phyloP scores from a whole-genome alignment of 768 basidiomycete genomes.

The Candolleomyces efflorescens region DNA sequence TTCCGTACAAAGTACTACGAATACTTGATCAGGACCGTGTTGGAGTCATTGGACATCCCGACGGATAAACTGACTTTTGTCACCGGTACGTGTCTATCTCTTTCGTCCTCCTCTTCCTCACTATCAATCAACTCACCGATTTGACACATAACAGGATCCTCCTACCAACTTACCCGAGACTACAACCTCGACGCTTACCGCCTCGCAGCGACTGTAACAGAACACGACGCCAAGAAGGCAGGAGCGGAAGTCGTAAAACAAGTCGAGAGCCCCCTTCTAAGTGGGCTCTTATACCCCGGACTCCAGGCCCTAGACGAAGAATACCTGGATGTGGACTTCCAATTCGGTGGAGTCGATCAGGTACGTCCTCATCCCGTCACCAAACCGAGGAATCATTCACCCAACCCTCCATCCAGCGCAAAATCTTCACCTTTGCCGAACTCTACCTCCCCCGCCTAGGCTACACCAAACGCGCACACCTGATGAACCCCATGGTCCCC shows the following conservation, averaged over 20 bases:
- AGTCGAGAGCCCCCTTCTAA: slow-evolving; percentile 85
- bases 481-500: slow-evolving; percentile 99
- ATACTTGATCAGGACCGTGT: slow-evolving; percentile 73
- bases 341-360: slow-evolving; percentile 98
- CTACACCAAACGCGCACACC: slow-evolving; percentile 90
- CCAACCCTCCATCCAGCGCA: slow-evolving; percentile 53
- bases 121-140: background rate
- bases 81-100: background rate
- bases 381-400: background rate
- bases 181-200: slow-evolving; percentile 96
- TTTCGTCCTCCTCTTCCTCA: too few relatives aligned
- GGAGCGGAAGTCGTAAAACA: slow-evolving; percentile 99
- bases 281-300: slow-evolving; percentile 93
- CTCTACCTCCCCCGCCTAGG: slow-evolving; percentile 91
- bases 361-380: slow-evolving; percentile 36
- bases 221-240: slow-evolving; percentile 97
- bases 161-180: slow-evolving; percentile 86
- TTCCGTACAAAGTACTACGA: slow-evolving; percentile 91
- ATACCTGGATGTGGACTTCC: slow-evolving; percentile 94
- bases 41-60: slow-evolving; percentile 88
- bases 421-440: slow-evolving; percentile 98
- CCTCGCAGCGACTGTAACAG: slow-evolving; percentile 85
- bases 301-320: slow-evolving; percentile 97
- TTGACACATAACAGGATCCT: slow-evolving; percentile 65
- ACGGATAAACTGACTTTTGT: slow-evolving; percentile 80